phyloP scores from a whole-genome alignment of 306 rosid genomes.

The Cicer cuneatum region DNA sequence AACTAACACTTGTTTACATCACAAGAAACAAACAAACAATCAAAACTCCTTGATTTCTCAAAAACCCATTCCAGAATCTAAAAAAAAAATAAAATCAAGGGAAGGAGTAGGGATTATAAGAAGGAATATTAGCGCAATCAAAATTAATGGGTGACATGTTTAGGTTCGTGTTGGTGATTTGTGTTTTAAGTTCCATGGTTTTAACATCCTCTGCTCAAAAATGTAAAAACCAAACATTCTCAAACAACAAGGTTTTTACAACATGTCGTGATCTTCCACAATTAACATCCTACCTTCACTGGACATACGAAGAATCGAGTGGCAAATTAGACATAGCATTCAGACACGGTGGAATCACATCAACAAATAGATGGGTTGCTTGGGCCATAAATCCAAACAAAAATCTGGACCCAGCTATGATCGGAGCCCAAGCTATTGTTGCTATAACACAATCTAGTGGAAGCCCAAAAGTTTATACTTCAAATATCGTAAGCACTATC shows the following conservation, averaged over 20 bases:
- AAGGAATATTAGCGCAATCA: neutral
- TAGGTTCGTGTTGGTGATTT: conserved; percentile 42
- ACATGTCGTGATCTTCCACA: conserved; percentile 61
- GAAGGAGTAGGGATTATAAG: neutral
- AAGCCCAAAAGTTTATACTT: conserved; percentile 20
- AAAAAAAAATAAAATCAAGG: neutral
- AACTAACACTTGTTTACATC: conserved; percentile 9
- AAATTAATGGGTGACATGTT: conserved; percentile 36
- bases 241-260: conserved; percentile 42
- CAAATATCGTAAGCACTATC: neutral
- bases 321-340: conserved; percentile 66
- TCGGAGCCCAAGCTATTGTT: conserved; percentile 66
- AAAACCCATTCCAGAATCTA: conserved; percentile 2
- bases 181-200: conserved; percentile 43
- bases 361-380: conserved; percentile 64
- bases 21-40: conserved; percentile 11
- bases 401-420: conserved; percentile 46
- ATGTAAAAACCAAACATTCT: conserved; percentile 53
- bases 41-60: conserved; percentile 18
- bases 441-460: conserved; percentile 52
- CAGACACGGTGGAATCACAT: conserved; percentile 45
- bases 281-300: conserved; percentile 67
- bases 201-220: conserved; percentile 61
- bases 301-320: conserved; percentile 52
- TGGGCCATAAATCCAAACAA: conserved; percentile 73